A percentile compares a stretch with the other conserved stretches of the same genome.
Conservation (phyloP, 225 moss, liverwort and hornwort genomes). For the Marchantia paleacea region DNA sequence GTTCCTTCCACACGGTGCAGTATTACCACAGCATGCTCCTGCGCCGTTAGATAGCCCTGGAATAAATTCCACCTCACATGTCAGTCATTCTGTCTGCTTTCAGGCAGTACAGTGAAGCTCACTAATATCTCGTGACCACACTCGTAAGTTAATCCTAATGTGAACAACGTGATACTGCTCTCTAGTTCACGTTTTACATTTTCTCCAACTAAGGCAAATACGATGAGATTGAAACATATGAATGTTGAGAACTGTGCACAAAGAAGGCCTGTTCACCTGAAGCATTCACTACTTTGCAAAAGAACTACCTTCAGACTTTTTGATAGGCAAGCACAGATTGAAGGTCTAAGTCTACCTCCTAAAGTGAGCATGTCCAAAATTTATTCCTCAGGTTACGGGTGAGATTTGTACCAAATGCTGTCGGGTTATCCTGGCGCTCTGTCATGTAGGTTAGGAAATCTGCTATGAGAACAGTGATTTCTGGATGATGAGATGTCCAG, state of each 20-base stretch:
- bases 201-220: not conserved
- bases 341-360: not conserved
- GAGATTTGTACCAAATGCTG: slow-evolving; percentile 45
- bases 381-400: not conserved
- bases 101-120: not conserved
- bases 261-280: not conserved
- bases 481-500: slow-evolving; percentile 47
- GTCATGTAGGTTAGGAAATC: slow-evolving; percentile 54
- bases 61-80: not conserved
- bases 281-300: not conserved
- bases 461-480: slow-evolving; percentile 45
- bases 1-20: slow-evolving; percentile 42
- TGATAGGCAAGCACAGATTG: not conserved
- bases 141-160: not conserved
- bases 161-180: not conserved
- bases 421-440: slow-evolving; percentile 54
- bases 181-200: not conserved
- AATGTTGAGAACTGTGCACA: not conserved
- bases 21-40: slow-evolving; percentile 61
- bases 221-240: not conserved
- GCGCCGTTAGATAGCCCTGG: slow-evolving; percentile 53
- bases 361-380: not conserved
- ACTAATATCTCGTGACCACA: not conserved
- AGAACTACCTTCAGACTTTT: not conserved
- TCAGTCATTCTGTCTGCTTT: not conserved